A percentile compares a stretch with the other conserved stretches of the same genome.
Evolutionary conservation across 2,329 filamentous ascomycete species (phyloP).

Genomic region (Alternaria novae-zelandiae): DNA sequence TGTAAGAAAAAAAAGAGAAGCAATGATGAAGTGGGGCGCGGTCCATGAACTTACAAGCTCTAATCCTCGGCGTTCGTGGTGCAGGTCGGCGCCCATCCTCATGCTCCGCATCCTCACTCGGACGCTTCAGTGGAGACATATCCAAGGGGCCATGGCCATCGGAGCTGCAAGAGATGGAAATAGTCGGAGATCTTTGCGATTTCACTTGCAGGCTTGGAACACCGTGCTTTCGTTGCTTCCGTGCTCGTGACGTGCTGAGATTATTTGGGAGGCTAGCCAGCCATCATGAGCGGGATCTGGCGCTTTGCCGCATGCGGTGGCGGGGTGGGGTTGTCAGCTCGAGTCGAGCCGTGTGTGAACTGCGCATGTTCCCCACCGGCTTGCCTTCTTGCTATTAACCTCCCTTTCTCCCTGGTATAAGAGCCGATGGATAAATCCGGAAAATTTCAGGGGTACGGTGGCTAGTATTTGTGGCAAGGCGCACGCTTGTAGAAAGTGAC

Average conservation of each 20-base stretch:
- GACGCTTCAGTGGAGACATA: slow-evolving; percentile 61
- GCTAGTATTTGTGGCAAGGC: background rate
- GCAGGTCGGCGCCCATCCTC: slow-evolving; percentile 35
- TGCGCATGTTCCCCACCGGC: background rate
- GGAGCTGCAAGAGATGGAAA: slow-evolving; percentile 8
- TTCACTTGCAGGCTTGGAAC: background rate
- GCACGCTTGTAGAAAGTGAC: background rate
- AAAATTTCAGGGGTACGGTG: background rate
- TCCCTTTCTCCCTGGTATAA: background rate
- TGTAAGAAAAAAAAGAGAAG: background rate
- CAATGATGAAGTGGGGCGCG: background rate
- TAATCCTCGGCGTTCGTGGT: slow-evolving; percentile 31
- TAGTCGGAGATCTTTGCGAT: slow-evolving; percentile 15
- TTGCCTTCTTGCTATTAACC: background rate
- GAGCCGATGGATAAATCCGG: background rate
- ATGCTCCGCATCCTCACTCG: slow-evolving; percentile 38
- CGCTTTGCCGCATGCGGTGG: background rate
- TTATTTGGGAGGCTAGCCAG: slow-evolving; percentile 2
- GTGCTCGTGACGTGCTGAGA: slow-evolving; percentile 7
- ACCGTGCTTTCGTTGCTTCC: background rate
- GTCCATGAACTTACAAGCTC: slow-evolving; percentile 31
- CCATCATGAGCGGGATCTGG: background rate
- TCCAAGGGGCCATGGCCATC: slow-evolving; percentile 69
- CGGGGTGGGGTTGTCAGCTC: background rate
- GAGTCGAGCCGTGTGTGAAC: background rate